Conservation (phyloP, 176 grass and related monocot genomes). For the Avena insularis region DNA sequence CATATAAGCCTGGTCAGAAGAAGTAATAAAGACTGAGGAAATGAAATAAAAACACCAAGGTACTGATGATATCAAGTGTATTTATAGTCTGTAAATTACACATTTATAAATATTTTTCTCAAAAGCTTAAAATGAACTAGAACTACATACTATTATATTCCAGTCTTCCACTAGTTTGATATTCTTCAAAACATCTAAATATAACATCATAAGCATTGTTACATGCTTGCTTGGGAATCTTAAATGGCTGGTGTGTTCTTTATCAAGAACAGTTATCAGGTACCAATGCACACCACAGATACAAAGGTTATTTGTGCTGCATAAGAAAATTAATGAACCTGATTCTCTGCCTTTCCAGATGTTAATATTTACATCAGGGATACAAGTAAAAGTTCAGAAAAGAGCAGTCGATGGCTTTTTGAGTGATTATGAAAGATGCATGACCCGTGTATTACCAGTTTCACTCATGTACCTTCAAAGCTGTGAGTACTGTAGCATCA, state of each 20-base stretch:
- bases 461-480: background rate
- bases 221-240: constrained; percentile 1
- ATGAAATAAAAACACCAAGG: too few species aligned
- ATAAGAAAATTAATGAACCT: background rate
- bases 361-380: background rate
- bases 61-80: too few species aligned
- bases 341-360: background rate
- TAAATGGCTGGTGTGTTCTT: background rate
- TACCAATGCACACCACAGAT: background rate
- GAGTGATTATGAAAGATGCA: background rate
- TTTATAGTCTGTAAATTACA: too few species aligned
- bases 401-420: background rate
- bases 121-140: too few species aligned
- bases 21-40: too few species aligned
- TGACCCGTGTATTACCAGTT: background rate
- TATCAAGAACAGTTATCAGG: background rate
- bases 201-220: too few species aligned
- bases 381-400: background rate
- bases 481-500: background rate
- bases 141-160: too few species aligned
- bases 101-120: too few species aligned
- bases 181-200: too few species aligned
- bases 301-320: background rate
- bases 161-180: too few species aligned
- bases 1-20: too few species aligned